Evolutionary conservation across 2,329 filamentous ascomycete species (phyloP).

Genomic region (Polychaeton citri): DNA sequence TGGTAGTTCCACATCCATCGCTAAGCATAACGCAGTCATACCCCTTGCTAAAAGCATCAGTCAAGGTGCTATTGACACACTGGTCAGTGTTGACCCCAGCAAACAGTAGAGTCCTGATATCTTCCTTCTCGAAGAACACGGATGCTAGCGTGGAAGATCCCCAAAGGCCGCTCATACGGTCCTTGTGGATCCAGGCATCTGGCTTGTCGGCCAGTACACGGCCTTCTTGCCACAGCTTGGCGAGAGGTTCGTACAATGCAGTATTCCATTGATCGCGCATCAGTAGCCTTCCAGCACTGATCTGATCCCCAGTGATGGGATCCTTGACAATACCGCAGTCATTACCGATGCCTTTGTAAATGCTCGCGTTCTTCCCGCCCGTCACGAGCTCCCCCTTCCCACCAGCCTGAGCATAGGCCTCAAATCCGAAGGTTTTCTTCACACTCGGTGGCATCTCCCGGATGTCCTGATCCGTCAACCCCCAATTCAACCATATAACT

Average conservation of each 20-base stretch:
- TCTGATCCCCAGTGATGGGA: slow-evolving; percentile 27
- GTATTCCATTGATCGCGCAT: slow-evolving; percentile 46
- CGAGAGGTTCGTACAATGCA: slow-evolving; percentile 35
- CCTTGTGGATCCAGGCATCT: slow-evolving; percentile 43
- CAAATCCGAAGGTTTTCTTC: slow-evolving; percentile 35
- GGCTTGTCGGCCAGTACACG: slow-evolving; percentile 13
- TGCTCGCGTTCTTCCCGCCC: slow-evolving; percentile 11
- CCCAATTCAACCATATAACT: slow-evolving; percentile 46
- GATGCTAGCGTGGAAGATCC: slow-evolving; percentile 29
- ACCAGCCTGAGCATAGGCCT: slow-evolving; percentile 11
- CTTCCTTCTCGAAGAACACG: slow-evolving; percentile 26
- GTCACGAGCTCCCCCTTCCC: slow-evolving; percentile 7
- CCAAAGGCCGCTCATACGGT: slow-evolving; percentile 47
- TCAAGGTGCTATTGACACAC: slow-evolving; percentile 44
- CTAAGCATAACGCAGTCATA: slow-evolving; percentile 43
- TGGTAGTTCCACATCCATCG: slow-evolving; percentile 43
- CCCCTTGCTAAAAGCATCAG: slow-evolving; percentile 42
- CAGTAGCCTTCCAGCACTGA: slow-evolving; percentile 33
- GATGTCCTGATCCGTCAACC: slow-evolving; percentile 40
- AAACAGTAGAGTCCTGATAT: slow-evolving; percentile 40
- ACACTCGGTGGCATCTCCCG: slow-evolving; percentile 36
- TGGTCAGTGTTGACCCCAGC: slow-evolving; percentile 50
- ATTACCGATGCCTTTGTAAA: slow-evolving; percentile 21
- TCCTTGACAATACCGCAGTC: slow-evolving; percentile 16
- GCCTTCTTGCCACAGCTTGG: slow-evolving; percentile 23